Evolutionary conservation across 352 stramenopile species (phyloP).

Genomic region (Pythium coloratum): DNA sequence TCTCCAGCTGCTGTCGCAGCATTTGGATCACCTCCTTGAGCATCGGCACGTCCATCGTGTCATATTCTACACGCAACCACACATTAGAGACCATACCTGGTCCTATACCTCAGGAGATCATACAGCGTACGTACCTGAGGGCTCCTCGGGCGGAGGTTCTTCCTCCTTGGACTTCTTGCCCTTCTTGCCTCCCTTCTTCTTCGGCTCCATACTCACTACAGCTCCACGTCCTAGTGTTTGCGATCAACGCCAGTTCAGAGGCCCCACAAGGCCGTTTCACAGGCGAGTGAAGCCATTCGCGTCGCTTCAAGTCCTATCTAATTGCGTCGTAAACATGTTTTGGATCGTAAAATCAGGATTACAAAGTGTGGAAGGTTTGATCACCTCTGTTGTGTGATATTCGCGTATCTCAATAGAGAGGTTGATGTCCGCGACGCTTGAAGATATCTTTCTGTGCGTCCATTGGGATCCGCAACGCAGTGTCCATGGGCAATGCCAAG

Average conservation of each 20-base stretch:
- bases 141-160: slow-evolving; percentile 60
- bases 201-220: slow-evolving; percentile 47
- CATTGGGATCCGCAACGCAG: background rate
- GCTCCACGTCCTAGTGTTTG: background rate
- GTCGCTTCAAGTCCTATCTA: background rate
- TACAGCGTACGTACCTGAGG: slow-evolving; percentile 43
- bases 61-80: slow-evolving; percentile 67
- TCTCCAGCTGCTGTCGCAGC: slow-evolving; percentile 90
- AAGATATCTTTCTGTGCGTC: background rate
- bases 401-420: background rate
- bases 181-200: slow-evolving; percentile 74
- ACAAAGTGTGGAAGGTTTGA: background rate
- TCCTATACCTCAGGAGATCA: background rate
- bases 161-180: slow-evolving; percentile 74
- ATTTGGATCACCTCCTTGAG: slow-evolving; percentile 92
- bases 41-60: slow-evolving; percentile 93
- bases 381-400: background rate
- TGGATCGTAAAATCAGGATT: background rate
- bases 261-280: background rate
- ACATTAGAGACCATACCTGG: background rate
- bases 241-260: too few relatives aligned
- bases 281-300: background rate
- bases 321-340: background rate
- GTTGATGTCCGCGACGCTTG: background rate
- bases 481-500: slow-evolving; percentile 16